phyloP scores from a whole-genome alignment of 805 yeast genomes.

The Hanseniaspora clermontiae region DNA sequence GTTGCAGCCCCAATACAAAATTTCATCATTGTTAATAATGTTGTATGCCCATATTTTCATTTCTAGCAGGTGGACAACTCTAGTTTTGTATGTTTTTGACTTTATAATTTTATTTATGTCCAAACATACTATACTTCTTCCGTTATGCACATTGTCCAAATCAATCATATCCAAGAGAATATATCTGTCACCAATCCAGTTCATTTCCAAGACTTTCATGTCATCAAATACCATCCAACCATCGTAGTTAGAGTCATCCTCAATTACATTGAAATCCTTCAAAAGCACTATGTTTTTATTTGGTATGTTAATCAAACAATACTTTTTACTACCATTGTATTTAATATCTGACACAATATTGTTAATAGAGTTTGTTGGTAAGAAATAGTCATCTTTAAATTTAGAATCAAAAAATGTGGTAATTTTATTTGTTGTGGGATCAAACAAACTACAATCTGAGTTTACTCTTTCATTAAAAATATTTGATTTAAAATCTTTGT shows the following conservation, averaged over 20 bases:
- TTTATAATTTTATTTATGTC: background rate
- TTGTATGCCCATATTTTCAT: slow-evolving; percentile 13
- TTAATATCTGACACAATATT: slow-evolving; percentile 21
- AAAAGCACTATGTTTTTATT: slow-evolving; percentile 26
- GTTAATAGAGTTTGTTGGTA: slow-evolving; percentile 26
- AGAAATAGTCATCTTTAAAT: background rate
- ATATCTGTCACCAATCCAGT: slow-evolving; percentile 27
- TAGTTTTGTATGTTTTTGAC: background rate
- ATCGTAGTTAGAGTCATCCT: background rate
- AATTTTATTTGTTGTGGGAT: slow-evolving; percentile 21
- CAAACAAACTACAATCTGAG: slow-evolving; percentile 19
- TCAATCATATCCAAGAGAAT: slow-evolving; percentile 21
- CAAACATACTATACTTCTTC: slow-evolving; percentile 6
- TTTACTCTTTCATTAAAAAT: slow-evolving; percentile 20
- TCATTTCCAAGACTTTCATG: slow-evolving; percentile 20
- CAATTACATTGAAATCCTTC: slow-evolving; percentile 16
- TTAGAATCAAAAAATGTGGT: background rate
- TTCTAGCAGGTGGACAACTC: slow-evolving; percentile 5
- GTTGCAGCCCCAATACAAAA: slow-evolving; percentile 9
- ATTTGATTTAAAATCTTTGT: slow-evolving; percentile 19
- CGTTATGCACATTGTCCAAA: slow-evolving; percentile 13
- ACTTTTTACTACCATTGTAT: slow-evolving; percentile 20
- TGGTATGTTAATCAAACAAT: slow-evolving; percentile 23
- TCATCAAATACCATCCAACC: slow-evolving; percentile 24
- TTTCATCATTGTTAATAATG: background rate